phyloP scores from a whole-genome alignment of 305 asterid species.

The Vinca major region DNA sequence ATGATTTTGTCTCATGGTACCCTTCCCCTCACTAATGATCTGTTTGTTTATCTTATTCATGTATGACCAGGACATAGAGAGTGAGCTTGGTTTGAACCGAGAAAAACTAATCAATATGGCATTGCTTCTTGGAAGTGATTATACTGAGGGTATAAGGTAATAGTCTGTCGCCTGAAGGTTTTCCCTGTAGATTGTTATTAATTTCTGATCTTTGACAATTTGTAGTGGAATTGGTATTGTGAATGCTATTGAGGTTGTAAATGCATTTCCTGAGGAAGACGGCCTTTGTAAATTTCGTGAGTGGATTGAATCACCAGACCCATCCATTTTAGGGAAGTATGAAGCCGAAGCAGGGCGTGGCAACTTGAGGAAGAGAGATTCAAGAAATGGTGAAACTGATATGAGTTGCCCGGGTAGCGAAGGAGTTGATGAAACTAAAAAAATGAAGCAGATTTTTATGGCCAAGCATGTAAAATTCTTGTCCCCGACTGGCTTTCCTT shows the following conservation, averaged over 20 bases:
- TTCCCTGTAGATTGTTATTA: background rate
- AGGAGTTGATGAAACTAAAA: conserved; percentile 31
- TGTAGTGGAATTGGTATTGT: conserved; percentile 93
- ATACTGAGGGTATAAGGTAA: conserved; percentile 97
- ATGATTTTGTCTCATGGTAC: no score
- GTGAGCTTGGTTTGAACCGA: conserved; percentile 80
- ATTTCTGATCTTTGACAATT: conserved; percentile 9
- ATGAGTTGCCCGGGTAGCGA: conserved; percentile 25
- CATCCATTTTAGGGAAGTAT: conserved; percentile 66
- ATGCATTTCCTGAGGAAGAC: conserved; percentile 84
- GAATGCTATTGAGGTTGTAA: conserved; percentile 89
- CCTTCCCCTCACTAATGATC: background rate
- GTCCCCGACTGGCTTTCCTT: background rate
- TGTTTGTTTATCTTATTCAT: conserved; percentile 18
- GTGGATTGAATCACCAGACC: conserved; percentile 97
- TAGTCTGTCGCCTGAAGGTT: background rate
- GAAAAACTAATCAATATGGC: conserved; percentile 83
- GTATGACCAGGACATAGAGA: conserved; percentile 65
- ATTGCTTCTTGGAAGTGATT: conserved; percentile 88
- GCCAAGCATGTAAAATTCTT: conserved; percentile 58
- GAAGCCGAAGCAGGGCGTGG: conserved; percentile 33
- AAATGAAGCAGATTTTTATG: conserved; percentile 63
- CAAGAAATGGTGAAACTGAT: conserved; percentile 28
- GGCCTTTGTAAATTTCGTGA: conserved; percentile 81
- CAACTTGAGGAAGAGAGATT: conserved; percentile 34